These are phyloP conservation scores for Dendryphion nanum DNA, from an alignment of 2,329 filamentous ascomycete genomes.

Conservation along the genomic window DNA sequence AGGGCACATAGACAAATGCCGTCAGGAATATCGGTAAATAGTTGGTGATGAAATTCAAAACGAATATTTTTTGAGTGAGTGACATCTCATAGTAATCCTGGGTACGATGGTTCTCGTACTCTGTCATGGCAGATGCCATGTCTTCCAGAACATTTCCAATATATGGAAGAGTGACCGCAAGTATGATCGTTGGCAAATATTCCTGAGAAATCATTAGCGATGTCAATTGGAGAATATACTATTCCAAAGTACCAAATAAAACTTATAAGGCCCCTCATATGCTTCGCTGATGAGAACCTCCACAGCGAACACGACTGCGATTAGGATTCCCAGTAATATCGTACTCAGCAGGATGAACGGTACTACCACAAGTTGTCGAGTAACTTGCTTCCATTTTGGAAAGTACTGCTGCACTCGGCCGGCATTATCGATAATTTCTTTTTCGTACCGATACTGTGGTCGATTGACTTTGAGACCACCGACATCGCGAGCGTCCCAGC, in stretches of 20 bases:
- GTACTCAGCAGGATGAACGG: conserved; percentile 31
- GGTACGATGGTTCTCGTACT: conserved; percentile 36
- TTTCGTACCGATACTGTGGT: conserved; percentile 27
- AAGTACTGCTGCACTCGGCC: conserved; percentile 26
- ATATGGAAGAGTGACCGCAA: conserved; percentile 29
- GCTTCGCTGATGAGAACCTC: conserved; percentile 34
- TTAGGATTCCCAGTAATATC: conserved; percentile 24
- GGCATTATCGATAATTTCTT: conserved; percentile 21
- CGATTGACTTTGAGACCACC: conserved; percentile 28
- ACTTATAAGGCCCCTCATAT: conserved; percentile 32
- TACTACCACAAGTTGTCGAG: conserved; percentile 27
- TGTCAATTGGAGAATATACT: too few relatives aligned
- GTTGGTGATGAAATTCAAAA: conserved; percentile 35
- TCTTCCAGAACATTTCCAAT: conserved; percentile 26
- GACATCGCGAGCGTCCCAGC: conserved; percentile 33
- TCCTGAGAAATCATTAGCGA: conserved; percentile 24
- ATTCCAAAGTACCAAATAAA: conserved; percentile 19
- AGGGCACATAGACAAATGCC: conserved; percentile 91
- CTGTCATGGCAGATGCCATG: conserved; percentile 26
- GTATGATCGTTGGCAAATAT: conserved; percentile 31
- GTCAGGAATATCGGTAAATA: conserved; percentile 64
- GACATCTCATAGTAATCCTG: conserved; percentile 31
- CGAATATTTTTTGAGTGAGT: conserved; percentile 34
- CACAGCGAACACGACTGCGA: conserved; percentile 28
- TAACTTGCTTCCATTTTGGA: conserved; percentile 29